Conservation (phyloP, 192 early-diverging fungal genomes). For the Pilaira anomala region DNA sequence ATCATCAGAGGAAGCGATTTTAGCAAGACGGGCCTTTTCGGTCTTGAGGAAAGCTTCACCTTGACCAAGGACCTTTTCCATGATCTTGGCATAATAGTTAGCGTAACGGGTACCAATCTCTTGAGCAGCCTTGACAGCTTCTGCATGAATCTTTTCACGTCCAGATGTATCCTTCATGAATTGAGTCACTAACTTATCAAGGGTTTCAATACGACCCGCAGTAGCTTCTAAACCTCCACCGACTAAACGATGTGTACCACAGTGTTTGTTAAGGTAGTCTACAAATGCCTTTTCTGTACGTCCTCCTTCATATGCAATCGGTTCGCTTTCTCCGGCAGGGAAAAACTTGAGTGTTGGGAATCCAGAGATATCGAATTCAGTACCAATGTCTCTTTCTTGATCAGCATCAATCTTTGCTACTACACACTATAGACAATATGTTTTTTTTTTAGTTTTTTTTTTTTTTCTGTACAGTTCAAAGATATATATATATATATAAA, state of each 20-base stretch:
- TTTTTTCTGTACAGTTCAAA: no score
- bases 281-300: slow-evolving; percentile 74
- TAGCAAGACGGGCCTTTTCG: slow-evolving; percentile 79
- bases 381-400: slow-evolving; percentile 56
- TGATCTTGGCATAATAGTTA: slow-evolving; percentile 87
- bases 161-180: slow-evolving; percentile 53
- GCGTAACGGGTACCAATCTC: slow-evolving; percentile 52
- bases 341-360: slow-evolving; percentile 93
- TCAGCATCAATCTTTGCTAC: slow-evolving; percentile 92
- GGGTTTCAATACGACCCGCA: slow-evolving; percentile 40
- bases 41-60: slow-evolving; percentile 65
- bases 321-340: slow-evolving; percentile 60
- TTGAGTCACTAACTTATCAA: slow-evolving; percentile 58
- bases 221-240: slow-evolving; percentile 69
- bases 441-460: background rate
- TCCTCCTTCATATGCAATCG: slow-evolving; percentile 69
- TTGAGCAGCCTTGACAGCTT: slow-evolving; percentile 43
- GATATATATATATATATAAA: background rate
- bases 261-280: slow-evolving; percentile 81
- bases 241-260: slow-evolving; percentile 66
- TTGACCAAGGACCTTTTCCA: slow-evolving; percentile 77
- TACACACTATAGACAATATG: slow-evolving; percentile 43
- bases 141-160: slow-evolving; percentile 14
- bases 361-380: slow-evolving; percentile 65
- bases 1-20: slow-evolving; percentile 68